Conservation (phyloP, 2,329 filamentous ascomycete genomes). For the Calonectria ilicicola region DNA sequence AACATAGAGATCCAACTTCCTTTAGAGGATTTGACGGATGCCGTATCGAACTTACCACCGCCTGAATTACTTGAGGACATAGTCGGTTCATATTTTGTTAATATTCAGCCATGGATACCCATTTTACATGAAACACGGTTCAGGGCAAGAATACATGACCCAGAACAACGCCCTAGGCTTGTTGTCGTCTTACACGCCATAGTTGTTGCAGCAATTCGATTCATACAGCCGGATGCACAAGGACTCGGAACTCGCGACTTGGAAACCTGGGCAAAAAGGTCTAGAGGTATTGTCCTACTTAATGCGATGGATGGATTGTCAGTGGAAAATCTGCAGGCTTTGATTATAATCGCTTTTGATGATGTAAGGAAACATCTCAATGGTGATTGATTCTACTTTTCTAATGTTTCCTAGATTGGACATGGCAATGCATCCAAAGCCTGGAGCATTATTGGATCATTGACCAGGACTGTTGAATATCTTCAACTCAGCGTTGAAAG, state of each 20-base stretch:
- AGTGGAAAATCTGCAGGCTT: conserved; percentile 37
- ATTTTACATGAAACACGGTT: conserved; percentile 37
- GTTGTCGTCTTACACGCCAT: conserved; percentile 34
- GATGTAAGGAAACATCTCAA: conserved; percentile 21
- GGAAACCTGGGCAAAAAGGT: conserved; percentile 26
- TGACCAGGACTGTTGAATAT: conserved; percentile 45
- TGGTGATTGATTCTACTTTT: no score
- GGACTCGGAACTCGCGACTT: neutral
- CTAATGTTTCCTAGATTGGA: neutral
- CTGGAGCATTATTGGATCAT: conserved; percentile 44
- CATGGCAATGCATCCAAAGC: conserved; percentile 37
- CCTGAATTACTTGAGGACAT: conserved; percentile 35
- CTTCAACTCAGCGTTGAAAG: conserved; percentile 44
- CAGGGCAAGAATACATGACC: conserved; percentile 31
- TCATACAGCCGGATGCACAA: conserved; percentile 6
- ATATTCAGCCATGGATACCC: conserved; percentile 39
- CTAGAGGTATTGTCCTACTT: conserved; percentile 32
- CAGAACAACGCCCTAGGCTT: conserved; percentile 29
- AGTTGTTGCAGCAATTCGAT: conserved; percentile 35
- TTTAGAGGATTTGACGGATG: conserved; percentile 24
- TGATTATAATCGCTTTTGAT: conserved; percentile 37
- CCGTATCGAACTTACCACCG: conserved; percentile 21
- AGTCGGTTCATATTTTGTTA: conserved; percentile 33
- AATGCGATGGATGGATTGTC: conserved; percentile 38
- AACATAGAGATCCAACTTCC: conserved; percentile 34